Evolutionary conservation across 495 filamentous ascomycete genomes (phyloP).

Genomic region (Trichocladium uniseriatum): DNA sequence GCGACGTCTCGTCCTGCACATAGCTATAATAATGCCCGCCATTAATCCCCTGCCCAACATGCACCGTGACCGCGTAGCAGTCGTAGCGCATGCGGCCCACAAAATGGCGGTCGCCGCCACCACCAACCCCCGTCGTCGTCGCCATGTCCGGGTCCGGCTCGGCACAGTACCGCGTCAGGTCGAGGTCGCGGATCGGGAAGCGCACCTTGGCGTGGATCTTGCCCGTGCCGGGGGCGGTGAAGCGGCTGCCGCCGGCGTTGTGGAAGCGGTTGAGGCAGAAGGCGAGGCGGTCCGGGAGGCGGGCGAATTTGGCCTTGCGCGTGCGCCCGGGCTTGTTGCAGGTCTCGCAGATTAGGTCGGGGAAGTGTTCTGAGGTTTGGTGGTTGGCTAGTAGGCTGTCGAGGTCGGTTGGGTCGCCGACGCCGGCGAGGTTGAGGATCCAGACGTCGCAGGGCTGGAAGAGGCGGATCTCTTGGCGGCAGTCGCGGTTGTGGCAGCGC

Average conservation of each 20-base stretch:
- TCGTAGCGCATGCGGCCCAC: slow-evolving; percentile 30
- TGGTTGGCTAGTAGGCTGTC: slow-evolving; percentile 13
- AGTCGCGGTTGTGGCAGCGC: slow-evolving; percentile 18
- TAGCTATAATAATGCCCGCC: slow-evolving; percentile 39
- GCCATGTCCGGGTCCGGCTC: slow-evolving; percentile 13
- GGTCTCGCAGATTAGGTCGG: slow-evolving; percentile 21
- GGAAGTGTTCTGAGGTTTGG: slow-evolving; percentile 11
- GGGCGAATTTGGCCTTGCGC: slow-evolving; percentile 23
- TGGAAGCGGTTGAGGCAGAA: slow-evolving; percentile 26
- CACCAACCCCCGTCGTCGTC: no score
- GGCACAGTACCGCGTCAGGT: slow-evolving; percentile 27
- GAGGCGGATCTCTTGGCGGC: slow-evolving; percentile 16
- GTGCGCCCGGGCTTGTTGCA: slow-evolving; percentile 23
- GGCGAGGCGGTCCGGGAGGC: slow-evolving; percentile 28
- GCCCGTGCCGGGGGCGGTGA: slow-evolving; percentile 6
- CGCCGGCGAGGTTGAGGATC: slow-evolving; percentile 12
- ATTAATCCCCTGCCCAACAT: slow-evolving; percentile 19
- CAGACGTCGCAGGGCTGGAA: slow-evolving; percentile 20
- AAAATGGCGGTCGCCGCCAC: slow-evolving; percentile 17
- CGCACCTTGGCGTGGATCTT: slow-evolving; percentile 24
- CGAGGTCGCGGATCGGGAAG: slow-evolving; percentile 30
- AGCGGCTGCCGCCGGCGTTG: not conserved
- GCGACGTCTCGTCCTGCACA: slow-evolving; percentile 24
- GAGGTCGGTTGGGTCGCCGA: slow-evolving; percentile 13
- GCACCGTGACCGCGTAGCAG: slow-evolving; percentile 37